Conservation (phyloP, 2,329 filamentous ascomycete genomes). For the Aspergillus sp. region DNA sequence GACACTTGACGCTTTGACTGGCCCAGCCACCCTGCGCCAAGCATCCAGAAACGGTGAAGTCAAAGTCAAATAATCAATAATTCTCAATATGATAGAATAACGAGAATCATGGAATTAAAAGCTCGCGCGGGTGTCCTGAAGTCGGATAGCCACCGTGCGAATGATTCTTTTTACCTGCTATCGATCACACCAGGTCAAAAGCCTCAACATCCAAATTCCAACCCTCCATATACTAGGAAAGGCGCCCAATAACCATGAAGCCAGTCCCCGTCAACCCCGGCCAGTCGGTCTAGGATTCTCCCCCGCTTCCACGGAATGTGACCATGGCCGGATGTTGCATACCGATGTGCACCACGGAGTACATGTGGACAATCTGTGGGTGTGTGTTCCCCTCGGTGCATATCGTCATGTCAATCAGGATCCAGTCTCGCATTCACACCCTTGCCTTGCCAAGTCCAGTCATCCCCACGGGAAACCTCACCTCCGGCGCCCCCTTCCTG, state of each 20-base stretch:
- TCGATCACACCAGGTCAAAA: background rate
- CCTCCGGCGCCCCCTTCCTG: background rate
- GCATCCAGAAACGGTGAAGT: conserved; percentile 5
- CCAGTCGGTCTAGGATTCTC: background rate
- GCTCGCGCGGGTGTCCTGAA: background rate
- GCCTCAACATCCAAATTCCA: background rate
- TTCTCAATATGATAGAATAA: background rate
- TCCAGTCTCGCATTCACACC: conserved; percentile 1
- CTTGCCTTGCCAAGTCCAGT: conserved; percentile 5
- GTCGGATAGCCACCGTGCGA: too few species aligned
- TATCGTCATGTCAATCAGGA: background rate
- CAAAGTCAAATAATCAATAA: background rate
- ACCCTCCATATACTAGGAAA: background rate
- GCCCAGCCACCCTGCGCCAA: conserved; percentile 19
- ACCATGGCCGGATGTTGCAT: conserved; percentile 13
- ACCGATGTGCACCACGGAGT: background rate
- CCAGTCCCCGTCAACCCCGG: background rate
- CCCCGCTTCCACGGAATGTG: conserved; percentile 16
- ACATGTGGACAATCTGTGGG: conserved; percentile 9
- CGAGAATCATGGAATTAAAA: too few species aligned
- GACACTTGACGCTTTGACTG: conserved; percentile 11
- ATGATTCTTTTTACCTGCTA: too few species aligned
- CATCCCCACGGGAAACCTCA: background rate
- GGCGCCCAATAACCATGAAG: conserved; percentile 6
- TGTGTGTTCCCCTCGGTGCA: background rate